Base-by-base conservation (phyloP, 192 early-diverging fungal species). In the Cetraspora pellucida region DNA sequence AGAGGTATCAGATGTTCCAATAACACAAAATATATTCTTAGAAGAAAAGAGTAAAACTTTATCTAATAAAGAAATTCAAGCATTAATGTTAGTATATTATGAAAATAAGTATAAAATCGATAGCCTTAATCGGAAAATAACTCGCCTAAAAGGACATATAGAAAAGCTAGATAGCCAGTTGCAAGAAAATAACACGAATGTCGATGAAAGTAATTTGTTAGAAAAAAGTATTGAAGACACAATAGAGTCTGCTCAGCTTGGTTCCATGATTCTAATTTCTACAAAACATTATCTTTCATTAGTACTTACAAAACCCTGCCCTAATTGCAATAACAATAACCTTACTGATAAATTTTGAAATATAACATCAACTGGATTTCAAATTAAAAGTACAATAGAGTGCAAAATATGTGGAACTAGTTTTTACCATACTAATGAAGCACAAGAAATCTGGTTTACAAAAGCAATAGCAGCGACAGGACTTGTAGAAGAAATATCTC, bases 231-330 rank as follows among this genome's bases (percentile, higher is more conserved):
- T 37, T 7, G 16, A 66, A 45, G 27, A 21, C 7, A 21, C 13
- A 28, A 28, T 25, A 2, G 10, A 59, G 27, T 2, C 21, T 11
- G 27, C 21, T 27, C 21, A 27, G 1, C 31, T 45, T 3, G 64
- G 17, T 23, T 66, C 31, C 3, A 8, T 7, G 2, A 66, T 66
- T 66, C 31, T 66, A 31, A 66, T 66, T 1, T 31, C 27, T 66
- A 66, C 31, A 4, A 31, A 4, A 16, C 17, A 66, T 14, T 66
- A 66, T 66, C 64, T 66, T 66, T 66, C 64, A 7, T n/a, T 66
- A 0, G 14, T 66, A 31, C 64, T 66, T 66, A 17, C 0, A 66
- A 31, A n/a, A 66, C 0, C 64, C 31, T 66, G 31, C 43, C 10
- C 37, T 17, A 44, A 31, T 44, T 66, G 64, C 37, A 37, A 37